Conservation (phyloP, 768 basidiomycete species). For the Pisolithus albus region DNA sequence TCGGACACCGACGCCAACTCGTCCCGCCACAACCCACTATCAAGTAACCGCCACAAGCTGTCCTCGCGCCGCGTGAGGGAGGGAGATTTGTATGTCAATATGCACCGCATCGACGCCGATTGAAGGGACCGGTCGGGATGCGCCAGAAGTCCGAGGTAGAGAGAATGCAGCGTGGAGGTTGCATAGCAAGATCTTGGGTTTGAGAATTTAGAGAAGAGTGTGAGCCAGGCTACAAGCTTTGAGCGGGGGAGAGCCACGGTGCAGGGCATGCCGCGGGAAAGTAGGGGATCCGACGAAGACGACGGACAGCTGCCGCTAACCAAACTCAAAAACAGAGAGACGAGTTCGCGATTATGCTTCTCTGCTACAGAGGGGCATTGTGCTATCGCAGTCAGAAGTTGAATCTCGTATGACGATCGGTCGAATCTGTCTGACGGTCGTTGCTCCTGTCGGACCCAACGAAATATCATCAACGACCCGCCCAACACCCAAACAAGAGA, state of each 20-base stretch:
- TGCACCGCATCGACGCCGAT: conserved; percentile 63
- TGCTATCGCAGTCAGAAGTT: conserved; percentile 67
- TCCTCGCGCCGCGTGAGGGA: conserved; percentile 49
- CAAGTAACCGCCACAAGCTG: conserved; percentile 63
- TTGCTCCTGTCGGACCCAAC: conserved; percentile 29
- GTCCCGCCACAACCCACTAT: conserved; percentile 87
- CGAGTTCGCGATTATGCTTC: conserved; percentile 79
- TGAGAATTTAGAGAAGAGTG: conserved; percentile 79
- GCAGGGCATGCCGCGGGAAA: not conserved
- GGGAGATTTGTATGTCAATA: conserved; percentile 76
- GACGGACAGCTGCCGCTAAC: conserved; percentile 20
- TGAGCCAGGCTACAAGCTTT: conserved; percentile 71
- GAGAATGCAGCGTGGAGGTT: conserved; percentile 51
- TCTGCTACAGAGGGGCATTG: conserved; percentile 69
- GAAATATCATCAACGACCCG: not conserved
- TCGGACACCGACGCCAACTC: conserved; percentile 70
- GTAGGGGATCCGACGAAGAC: conserved; percentile 4
- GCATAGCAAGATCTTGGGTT: conserved; percentile 88
- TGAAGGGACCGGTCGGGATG: conserved; percentile 82
- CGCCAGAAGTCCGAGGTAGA: conserved; percentile 74
- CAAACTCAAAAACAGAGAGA: conserved; percentile 72
- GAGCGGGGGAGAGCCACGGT: conserved; percentile 39
- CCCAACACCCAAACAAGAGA: not conserved
- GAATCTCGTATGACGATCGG: conserved; percentile 65
- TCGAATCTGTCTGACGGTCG: conserved; percentile 57